phyloP scores from a whole-genome alignment of 768 basidiomycete genomes.

The Epithele typhae region DNA sequence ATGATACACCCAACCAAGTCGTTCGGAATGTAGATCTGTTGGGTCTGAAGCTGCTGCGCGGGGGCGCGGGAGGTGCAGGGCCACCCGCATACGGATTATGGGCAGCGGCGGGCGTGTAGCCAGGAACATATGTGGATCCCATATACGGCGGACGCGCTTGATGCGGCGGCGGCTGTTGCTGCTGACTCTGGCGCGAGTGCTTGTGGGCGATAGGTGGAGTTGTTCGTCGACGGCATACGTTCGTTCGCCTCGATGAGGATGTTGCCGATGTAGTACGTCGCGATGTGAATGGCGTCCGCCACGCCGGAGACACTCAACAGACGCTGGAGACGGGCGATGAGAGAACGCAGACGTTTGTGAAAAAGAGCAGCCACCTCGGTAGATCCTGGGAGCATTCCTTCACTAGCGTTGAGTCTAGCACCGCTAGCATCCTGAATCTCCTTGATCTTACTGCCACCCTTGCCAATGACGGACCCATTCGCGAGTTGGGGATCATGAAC shows the following conservation, averaged over 20 bases:
- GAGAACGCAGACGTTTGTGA: conserved; percentile 4
- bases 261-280: conserved; percentile 98
- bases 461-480: conserved; percentile 99
- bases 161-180: too few relatives aligned
- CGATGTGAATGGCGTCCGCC: conserved; percentile 98
- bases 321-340: conserved; percentile 54
- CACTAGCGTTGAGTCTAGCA: conserved; percentile 92
- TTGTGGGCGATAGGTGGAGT: conserved; percentile 62
- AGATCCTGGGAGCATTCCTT: conserved; percentile 98
- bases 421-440: conserved; percentile 99
- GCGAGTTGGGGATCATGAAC: conserved; percentile 98
- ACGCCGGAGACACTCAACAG: conserved; percentile 97
- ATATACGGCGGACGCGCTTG: conserved; percentile 40
- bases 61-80: conserved; percentile 24
- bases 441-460: conserved; percentile 96
- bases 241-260: conserved; percentile 93
- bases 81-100: conserved; percentile 33
- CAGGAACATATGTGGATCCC: conserved; percentile 66
- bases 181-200: conserved; percentile 28
- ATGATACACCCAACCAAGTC: conserved; percentile 97
- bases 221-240: conserved; percentile 65
- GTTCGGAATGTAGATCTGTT: conserved; percentile 98
- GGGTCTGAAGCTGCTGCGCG: conserved; percentile 73
- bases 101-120: conserved; percentile 17
- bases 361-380: conserved; percentile 80